Evolutionary conservation across 176 grass and related monocot genomes (phyloP).

Genomic region (Triticum aestivum): IWGSC_CS_RefSeq_v2.1 NC_057807.1:369430464-369430963

Average conservation of each 20-base stretch:
- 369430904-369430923: not conserved
- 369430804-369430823: not conserved
- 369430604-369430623: no score
- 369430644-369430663: no score
- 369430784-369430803: not conserved
- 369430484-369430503: no score
- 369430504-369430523: no score
- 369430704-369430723: not conserved
- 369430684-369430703: not conserved
- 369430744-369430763: not conserved
- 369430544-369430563: no score
- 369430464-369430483: no score
- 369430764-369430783: not conserved
- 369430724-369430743: not conserved
- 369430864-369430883: not conserved
- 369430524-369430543: no score
- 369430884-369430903: not conserved
- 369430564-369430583: no score
- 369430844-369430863: not conserved
- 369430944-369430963: slow-evolving; percentile 20
- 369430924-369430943: not conserved
- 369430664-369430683: not conserved
- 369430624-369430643: no score
- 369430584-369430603: no score
- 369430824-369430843: not conserved